Evolutionary conservation across 768 basidiomycete species (phyloP), one percentile per base, ranked within the genome.

Genomic region (Leccinellum albellum): DNA sequence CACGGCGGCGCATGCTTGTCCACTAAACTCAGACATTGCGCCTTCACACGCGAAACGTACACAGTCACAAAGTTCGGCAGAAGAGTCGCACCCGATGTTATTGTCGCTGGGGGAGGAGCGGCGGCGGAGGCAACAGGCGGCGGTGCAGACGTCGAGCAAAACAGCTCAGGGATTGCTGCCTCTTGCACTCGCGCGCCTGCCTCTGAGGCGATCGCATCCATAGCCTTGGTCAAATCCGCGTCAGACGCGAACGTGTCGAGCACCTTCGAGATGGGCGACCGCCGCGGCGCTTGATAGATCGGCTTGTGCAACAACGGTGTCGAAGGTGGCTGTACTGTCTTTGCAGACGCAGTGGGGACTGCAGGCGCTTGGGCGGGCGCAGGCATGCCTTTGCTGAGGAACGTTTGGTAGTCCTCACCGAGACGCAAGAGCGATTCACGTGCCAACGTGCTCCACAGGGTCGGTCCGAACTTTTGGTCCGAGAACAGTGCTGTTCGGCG

Each of bases 331-430:
- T 73, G 63, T 20, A 66, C 51, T 6, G 68, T 52, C 14, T 70
- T 70, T 7, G 68, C 49, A 1, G 75, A 67, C 7, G 66, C 55
- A 2, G 67, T 21, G n/a, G 77, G 65, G 17, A 17, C 35, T 7
- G 61, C 50, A 20, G 60, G 50, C 17, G 56, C 59, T 15, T 28
- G 63, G 12, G 50, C 61, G 33, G 31, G 74, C 56, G 66, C 51
- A 9, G 73, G 64, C 1, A 68, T 64, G 6, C 90, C 90, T n/a
- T 82, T 75, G 1, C 82, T 77, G 3, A 87, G 72, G 49, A 91
- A 74, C 0, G 76, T 73, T 62, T 87, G 87, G 59, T 91, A 91
- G 67, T 93, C 88, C 1, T 73, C 66, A 9, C 88, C 89, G 1
- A 92, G 75, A 7, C 80, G 66, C 10, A 88, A 64, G 2, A 93